Evolutionary conservation across 2,329 filamentous ascomycete species (phyloP), one percentile per base, ranked within the genome.

Genomic region (Emericellopsis cladophorae): DNA sequence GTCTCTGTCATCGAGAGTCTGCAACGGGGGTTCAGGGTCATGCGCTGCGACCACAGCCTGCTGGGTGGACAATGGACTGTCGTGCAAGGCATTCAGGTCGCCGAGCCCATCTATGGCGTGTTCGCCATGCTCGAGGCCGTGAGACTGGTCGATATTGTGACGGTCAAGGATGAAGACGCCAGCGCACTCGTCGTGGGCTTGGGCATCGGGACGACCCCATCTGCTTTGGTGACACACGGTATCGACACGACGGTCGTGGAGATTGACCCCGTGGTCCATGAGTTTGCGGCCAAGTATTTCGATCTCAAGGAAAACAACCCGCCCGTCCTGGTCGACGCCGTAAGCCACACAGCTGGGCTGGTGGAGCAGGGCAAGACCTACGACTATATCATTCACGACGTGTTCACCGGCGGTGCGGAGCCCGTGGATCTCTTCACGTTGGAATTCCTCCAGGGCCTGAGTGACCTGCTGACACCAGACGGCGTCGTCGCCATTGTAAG

Each of bases 351-450:
- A 15, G 59, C 66, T 36, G 53, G 61, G 40, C 54, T 70, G 37
- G 65, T 65, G 41, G 50, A 61, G 23, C 51, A 64, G 42, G 57
- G 61, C 7, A 58, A 66, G 37, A 67, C 67, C 23, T 98, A 83
- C 58, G 82, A 95, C 63, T 96, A 95, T 65, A 92, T 98, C 54
- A 73, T 98, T 41, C 92, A 98, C 58, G 92, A 98, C 51, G 92
- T 98, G 21, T 98, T 98, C 58, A 98, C 92, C 1, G 92, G 92
- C 21, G 92, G 92, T 40, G 89, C 88, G 0, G 92, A 96, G 58
- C 92, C 92, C 1, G 77, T 89, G 3, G 70, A 80, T 7, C 75
- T 98, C 7, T 98, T 98, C 61, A 96, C 89, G 0, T 59, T 79
- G 5, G 82, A 92, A 50, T 96, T 98, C 53, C 63, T 98, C 35